Base-by-base conservation (phyloP, 805 yeast species). In the Candida arabinofermentans region DNA sequence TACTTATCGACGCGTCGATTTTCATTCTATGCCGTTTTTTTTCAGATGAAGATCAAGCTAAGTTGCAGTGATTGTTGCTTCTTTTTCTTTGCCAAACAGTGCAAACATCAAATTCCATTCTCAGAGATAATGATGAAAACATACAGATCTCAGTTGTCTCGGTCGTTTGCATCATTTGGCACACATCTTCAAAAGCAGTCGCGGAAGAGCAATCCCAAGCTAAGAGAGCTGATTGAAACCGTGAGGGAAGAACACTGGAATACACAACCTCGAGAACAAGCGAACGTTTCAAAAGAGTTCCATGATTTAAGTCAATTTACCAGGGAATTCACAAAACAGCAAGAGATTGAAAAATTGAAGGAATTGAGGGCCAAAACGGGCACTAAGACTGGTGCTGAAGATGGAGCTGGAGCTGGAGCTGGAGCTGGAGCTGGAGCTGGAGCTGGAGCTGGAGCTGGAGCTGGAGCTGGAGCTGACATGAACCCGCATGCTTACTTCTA, bases 401-500 rank as follows among this genome's bases (percentile, higher is more conserved):
- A n/a, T n/a, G n/a, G n/a, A n/a, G n/a, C n/a, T n/a, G n/a, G n/a
- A n/a, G n/a, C n/a, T n/a, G n/a, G n/a, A n/a, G n/a, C n/a, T n/a
- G 16, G 35, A n/a, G 26, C 35, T n/a, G 22, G 22, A 13, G 13
- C 35, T 13, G 26, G n/a, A n/a, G n/a, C n/a, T n/a, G 16, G 35
- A n/a, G 26, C 35, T n/a, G 22, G 22, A 13, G 13, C 35, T 13
- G 26, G n/a, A n/a, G n/a, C n/a, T n/a, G n/a, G n/a, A n/a, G n/a
- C n/a, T n/a, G 16, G 35, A n/a, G 26, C 35, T n/a, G 22, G 22
- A 13, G 13, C 35, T 13, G 26, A 33, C 33, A 19, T 53, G 42
- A 59, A 58, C 32, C 61, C 65, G 22, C 64, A 61, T 41, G 40
- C 50, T 2, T 53, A 57, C 27, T 72, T 77, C 53, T 77, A 77